Base-by-base conservation (phyloP, 768 basidiomycete genomes). In the Termitomyces sp. region DNA sequence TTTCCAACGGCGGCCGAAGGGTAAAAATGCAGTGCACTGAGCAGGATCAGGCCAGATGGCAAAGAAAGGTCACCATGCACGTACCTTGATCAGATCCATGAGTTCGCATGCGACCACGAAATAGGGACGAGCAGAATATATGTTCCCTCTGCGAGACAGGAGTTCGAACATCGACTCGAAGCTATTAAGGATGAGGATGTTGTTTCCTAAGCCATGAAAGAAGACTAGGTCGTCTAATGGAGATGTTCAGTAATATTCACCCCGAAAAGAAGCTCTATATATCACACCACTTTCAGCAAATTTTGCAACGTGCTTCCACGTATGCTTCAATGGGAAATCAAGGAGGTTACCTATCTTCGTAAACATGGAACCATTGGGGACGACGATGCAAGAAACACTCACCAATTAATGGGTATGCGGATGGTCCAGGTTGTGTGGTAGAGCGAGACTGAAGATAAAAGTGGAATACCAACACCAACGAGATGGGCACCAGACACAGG, bases 131-230 rank as follows among this genome's bases (percentile, higher is more conserved):
- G 25, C 31, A 5, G 41, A 53, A 25, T 42, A 53, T 16, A 53
- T 19, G 9, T 19, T 43, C 10, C 52, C 52, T 43, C n/a, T 41
- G 41, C 29, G 40, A 11, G 32, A 40, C 9, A 53, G 27, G 25
- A 53, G 52, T 21, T 53, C 52, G 19, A 12, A 2, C 6, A 43
- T 43, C n/a, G 52, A 42, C 29, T 53, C 52, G 41, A 53, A 1
- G 40, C 52, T 53, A n/a, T 53, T 53, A 9, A 53, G 52, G 4
- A 53, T 40, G n/a, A 53, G 41, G 35, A 53, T 43, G 5, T 27
- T 25, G 10, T 31, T 53, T 12, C 52, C 52, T 12, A 53, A 21
- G 17, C 52, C 52, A 19, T 42, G 41, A 14, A 42, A 53, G 12
- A n/a, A 34, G 12, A 53, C 41, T n/a, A 53, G 16, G 9, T 53